Evolutionary conservation across 331 rosid genomes (phyloP).

Genomic region (Telfairia occidentalis): DNA sequence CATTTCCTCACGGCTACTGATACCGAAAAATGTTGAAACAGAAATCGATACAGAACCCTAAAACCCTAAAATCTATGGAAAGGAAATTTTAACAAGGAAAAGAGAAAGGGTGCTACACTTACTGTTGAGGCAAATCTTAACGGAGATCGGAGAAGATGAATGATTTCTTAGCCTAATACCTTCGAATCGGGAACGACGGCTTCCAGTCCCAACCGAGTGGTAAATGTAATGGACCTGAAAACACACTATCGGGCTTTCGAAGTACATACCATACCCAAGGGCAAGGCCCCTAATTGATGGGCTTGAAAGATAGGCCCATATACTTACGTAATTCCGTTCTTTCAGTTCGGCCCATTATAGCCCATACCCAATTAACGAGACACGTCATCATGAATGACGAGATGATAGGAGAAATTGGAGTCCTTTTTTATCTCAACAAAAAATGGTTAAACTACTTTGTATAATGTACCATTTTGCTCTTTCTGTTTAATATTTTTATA

Average conservation of each 20-base stretch:
- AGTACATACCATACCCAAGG: neutral
- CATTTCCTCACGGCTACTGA: neutral
- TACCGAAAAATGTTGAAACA: neutral
- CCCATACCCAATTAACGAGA: neutral
- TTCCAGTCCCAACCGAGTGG: neutral
- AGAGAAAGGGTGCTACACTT: neutral
- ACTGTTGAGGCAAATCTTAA: neutral
- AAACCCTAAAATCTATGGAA: neutral
- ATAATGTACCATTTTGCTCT: too few species aligned
- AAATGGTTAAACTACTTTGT: too few species aligned
- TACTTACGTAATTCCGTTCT: neutral
- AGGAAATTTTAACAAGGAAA: neutral
- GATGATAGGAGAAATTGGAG: too few species aligned
- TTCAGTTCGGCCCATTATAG: neutral
- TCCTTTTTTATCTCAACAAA: too few species aligned
- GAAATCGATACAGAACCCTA: constrained; percentile 1
- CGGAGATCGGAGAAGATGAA: neutral
- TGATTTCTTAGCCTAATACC: neutral
- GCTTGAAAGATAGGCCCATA: neutral
- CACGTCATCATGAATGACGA: neutral
- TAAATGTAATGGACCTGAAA: neutral
- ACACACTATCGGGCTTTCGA: neutral
- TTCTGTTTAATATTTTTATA: too few species aligned
- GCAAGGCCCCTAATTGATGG: neutral
- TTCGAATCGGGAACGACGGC: neutral